phyloP scores from a whole-genome alignment of 805 yeast genomes.

The Wickerhamomyces alni region DNA sequence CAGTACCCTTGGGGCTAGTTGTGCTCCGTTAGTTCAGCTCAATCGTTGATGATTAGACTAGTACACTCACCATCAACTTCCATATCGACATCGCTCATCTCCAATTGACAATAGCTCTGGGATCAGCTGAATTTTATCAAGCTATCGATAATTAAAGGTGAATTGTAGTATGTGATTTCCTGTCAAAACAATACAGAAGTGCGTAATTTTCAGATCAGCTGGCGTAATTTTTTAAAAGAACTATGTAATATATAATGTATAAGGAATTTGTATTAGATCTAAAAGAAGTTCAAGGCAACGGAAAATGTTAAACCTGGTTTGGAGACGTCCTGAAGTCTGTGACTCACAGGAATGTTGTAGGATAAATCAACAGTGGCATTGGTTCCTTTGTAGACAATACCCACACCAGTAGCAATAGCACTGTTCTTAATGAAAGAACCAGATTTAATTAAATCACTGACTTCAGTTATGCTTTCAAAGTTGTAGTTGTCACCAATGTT shows the following conservation, averaged over 20 bases:
- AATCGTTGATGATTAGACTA: too few relatives aligned
- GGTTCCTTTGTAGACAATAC: conserved; percentile 46
- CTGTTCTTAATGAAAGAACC: conserved; percentile 24
- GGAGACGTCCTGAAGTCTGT: conserved; percentile 36
- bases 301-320: conserved; percentile 55
- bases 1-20: too few relatives aligned
- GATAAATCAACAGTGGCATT: conserved; percentile 50
- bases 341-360: conserved; percentile 47
- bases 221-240: too few relatives aligned
- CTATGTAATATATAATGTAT: too few relatives aligned
- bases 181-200: not conserved
- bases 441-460: conserved; percentile 14
- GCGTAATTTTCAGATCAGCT: too few relatives aligned
- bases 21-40: too few relatives aligned
- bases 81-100: not conserved
- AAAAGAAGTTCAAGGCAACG: conserved; percentile 36
- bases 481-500: conserved; percentile 18
- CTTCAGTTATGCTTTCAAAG: conserved; percentile 1
- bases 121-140: too few relatives aligned
- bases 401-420: conserved; percentile 44
- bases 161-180: too few relatives aligned
- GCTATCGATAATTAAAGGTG: too few relatives aligned
- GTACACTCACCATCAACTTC: not conserved
- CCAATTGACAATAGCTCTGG: not conserved
- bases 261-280: too few relatives aligned